A percentile compares a stretch with the other conserved stretches of the same genome.
These are phyloP conservation scores for Sporothrix protearum DNA, from an alignment of 2,329 filamentous ascomycete species.

Conservation along the genomic window DNA sequence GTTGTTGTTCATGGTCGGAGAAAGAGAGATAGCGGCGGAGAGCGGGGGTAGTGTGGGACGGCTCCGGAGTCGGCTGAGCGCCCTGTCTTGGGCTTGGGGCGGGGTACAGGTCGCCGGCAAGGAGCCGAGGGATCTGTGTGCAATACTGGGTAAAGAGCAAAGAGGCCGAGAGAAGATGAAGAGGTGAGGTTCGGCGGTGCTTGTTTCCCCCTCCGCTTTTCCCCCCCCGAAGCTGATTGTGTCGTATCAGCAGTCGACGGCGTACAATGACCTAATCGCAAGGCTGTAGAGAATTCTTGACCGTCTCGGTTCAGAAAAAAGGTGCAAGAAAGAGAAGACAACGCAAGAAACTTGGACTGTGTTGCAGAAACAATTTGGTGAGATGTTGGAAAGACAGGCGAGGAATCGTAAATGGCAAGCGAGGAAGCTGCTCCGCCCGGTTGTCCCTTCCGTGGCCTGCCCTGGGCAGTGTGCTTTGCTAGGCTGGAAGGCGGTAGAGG, in stretches of 20 bases:
- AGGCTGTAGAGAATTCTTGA: neutral
- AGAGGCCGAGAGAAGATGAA: neutral
- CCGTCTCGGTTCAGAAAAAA: neutral
- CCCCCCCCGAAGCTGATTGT: neutral
- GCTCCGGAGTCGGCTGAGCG: neutral
- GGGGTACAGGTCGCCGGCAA: neutral
- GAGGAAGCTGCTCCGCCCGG: slow-evolving; percentile 5
- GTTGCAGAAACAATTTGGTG: neutral
- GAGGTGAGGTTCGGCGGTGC: neutral
- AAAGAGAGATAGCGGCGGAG: neutral
- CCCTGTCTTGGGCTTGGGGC: neutral
- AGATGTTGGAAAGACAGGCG: slow-evolving; percentile 1
- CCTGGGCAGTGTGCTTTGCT: neutral
- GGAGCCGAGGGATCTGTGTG: neutral
- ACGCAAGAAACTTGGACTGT: neutral
- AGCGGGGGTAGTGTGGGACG: neutral
- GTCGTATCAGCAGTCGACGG: neutral
- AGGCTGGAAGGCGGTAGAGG: neutral
- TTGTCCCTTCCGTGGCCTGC: slow-evolving; percentile 9
- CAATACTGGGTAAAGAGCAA: neutral
- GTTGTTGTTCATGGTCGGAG: slow-evolving; percentile 23
- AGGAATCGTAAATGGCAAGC: neutral
- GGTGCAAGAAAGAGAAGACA: neutral
- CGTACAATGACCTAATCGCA: neutral
- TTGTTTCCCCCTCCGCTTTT: neutral